Evolutionary conservation across 768 basidiomycete species (phyloP).

Genomic region (Podaxis mareebaensis): DNA sequence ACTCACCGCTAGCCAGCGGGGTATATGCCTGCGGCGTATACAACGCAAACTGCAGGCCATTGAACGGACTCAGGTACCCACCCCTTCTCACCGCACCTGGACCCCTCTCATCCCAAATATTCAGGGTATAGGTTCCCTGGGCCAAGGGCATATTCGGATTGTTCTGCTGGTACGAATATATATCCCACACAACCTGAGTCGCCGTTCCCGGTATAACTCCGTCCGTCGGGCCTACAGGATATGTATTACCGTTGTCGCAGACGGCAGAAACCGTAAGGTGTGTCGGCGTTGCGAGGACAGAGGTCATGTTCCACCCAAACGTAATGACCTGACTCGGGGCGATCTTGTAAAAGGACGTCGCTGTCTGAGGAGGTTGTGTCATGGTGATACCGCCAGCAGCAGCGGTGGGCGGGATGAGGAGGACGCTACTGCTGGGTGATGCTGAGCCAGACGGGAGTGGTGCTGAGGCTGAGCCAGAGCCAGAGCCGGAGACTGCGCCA

Average conservation of each 20-base stretch:
- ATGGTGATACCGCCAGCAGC: constrained; percentile 68
- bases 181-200: constrained; percentile 78
- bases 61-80: constrained; percentile 71
- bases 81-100: constrained; percentile 54
- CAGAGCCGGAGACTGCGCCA: not conserved
- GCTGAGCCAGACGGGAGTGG: constrained; percentile 2
- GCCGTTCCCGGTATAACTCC: constrained; percentile 72
- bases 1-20: constrained; percentile 43
- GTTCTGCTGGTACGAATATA: constrained; percentile 69
- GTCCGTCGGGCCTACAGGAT: constrained; percentile 79
- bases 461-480: not conserved
- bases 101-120: constrained; percentile 83
- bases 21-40: constrained; percentile 80
- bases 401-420: constrained; percentile 28
- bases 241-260: constrained; percentile 87
- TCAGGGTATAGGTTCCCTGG: constrained; percentile 74
- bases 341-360: constrained; percentile 88
- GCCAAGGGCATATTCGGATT: constrained; percentile 67
- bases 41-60: constrained; percentile 75
- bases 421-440: constrained; percentile 12
- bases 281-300: constrained; percentile 67
- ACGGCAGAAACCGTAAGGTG: constrained; percentile 79
- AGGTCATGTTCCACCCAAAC: constrained; percentile 90
- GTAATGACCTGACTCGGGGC: constrained; percentile 73
- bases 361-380: constrained; percentile 79